Percentiles rank a stretch among this genome's conserved stretches.
Conservation (phyloP, 768 basidiomycete species). For the Auricularia auricula-judae region DNA sequence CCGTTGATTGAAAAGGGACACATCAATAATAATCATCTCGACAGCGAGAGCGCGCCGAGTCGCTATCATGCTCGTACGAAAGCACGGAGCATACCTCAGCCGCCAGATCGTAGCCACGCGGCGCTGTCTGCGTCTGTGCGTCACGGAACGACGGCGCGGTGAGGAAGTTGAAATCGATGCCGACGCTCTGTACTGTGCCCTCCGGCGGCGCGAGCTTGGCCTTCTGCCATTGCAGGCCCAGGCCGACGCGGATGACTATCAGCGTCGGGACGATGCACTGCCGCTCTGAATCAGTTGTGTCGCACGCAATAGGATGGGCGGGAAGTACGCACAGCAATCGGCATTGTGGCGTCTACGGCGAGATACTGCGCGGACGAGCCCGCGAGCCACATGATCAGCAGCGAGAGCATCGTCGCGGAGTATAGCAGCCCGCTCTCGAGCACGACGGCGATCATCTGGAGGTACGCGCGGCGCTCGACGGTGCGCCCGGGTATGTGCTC, state of each 20-base stretch:
- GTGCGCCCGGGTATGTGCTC: conserved; percentile 13
- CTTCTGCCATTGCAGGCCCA: not conserved
- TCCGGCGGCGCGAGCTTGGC: not conserved
- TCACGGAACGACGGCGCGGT: not conserved
- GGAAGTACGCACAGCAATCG: conserved; percentile 13
- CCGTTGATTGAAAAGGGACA: too few relatives aligned
- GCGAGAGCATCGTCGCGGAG: conserved; percentile 20
- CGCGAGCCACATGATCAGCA: conserved; percentile 23
- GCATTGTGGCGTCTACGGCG: conserved; percentile 19
- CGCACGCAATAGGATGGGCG: not conserved
- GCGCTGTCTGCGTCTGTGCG: not conserved
- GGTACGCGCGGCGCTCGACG: conserved; percentile 14
- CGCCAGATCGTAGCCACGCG: not conserved
- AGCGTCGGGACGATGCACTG: not conserved
- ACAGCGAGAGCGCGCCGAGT: too few relatives aligned
- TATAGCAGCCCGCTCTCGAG: conserved; percentile 29
- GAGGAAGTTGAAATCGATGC: not conserved
- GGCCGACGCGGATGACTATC: not conserved
- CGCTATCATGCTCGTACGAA: not conserved
- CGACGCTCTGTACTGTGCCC: not conserved
- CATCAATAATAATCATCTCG: too few relatives aligned
- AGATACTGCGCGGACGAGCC: conserved; percentile 28
- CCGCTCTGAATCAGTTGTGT: not conserved
- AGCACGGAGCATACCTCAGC: not conserved
- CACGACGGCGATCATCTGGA: conserved; percentile 20